Conservation (phyloP, 164 flowering plant genomes). For the Tetrastigma voinierianum region DNA sequence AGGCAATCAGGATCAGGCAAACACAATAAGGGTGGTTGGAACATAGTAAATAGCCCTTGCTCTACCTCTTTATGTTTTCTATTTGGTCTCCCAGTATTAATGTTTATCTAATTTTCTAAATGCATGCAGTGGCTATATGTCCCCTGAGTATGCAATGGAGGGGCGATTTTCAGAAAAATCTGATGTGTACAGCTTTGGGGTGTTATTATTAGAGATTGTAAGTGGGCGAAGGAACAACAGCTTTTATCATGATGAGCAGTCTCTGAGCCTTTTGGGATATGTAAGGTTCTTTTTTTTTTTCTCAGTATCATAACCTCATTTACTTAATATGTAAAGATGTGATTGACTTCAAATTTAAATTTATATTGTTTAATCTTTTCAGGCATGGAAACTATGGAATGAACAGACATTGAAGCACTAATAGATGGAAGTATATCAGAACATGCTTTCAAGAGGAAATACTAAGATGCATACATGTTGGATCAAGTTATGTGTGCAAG, state of each 20-base stretch:
- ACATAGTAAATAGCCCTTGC: conserved; percentile 30
- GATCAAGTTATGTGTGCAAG: conserved; percentile 32
- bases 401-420: conserved; percentile 8
- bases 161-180: no score
- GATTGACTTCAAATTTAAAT: no score
- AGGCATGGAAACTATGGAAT: conserved; percentile 34
- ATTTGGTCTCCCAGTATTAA: neutral
- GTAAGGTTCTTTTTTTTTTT: conserved; percentile 14
- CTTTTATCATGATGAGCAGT: conserved; percentile 13
- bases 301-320: neutral
- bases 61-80: no score
- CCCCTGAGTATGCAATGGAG: conserved; percentile 30
- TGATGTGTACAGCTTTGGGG: conserved; percentile 14
- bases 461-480: conserved; percentile 40
- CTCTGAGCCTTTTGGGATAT: conserved; percentile 22
- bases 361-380: neutral
- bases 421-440: conserved; percentile 11
- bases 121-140: conserved; percentile 35
- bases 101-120: neutral
- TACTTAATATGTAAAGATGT: no score
- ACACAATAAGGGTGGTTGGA: conserved; percentile 37
- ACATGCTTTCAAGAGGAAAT: conserved; percentile 12
- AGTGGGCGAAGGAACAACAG: conserved; percentile 25
- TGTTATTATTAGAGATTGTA: conserved; percentile 24
- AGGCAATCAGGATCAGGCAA: conserved; percentile 37